Evolutionary conservation across 2,329 filamentous ascomycete genomes (phyloP).

Genomic region (Pestalotiopsis sp.): DNA sequence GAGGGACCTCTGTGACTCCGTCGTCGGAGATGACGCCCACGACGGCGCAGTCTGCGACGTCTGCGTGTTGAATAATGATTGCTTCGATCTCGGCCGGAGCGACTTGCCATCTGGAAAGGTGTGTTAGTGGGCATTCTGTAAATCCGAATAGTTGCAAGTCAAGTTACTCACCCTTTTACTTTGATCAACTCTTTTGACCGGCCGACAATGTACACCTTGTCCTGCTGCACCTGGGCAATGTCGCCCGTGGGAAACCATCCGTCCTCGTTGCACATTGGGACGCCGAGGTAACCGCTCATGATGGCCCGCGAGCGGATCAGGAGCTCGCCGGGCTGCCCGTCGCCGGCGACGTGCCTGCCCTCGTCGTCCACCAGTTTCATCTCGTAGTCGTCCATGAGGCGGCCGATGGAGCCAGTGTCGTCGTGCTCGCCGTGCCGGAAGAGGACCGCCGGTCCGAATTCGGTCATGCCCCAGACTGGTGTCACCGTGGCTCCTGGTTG

Average conservation of each 20-base stretch:
- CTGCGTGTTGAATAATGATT: constrained; percentile 4
- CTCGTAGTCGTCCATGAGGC: constrained; percentile 1
- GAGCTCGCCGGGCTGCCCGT: background rate
- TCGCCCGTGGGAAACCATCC: constrained; percentile 6
- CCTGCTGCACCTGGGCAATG: background rate
- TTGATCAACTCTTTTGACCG: constrained; percentile 11
- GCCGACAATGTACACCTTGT: constrained; percentile 7
- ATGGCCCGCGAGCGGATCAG: background rate
- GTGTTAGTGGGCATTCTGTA: background rate
- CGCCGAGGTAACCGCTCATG: constrained; percentile 5
- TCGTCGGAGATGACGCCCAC: background rate
- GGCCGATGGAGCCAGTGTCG: constrained; percentile 4
- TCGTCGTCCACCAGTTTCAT: background rate
- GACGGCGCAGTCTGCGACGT: constrained; percentile 5
- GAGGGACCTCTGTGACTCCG: constrained; percentile 4
- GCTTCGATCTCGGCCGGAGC: constrained; percentile 6
- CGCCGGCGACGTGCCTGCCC: background rate
- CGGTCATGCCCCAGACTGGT: constrained; percentile 6
- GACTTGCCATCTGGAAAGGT: constrained; percentile 3
- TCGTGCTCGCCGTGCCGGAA: constrained; percentile 3
- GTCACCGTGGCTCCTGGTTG: background rate
- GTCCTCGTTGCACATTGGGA: background rate
- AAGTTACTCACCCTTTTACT: constrained; percentile 1
- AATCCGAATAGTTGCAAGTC: background rate
- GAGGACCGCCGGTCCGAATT: constrained; percentile 2